Base-by-base conservation (phyloP, 306 rosid species). In the Sesbania bispinosa region DNA sequence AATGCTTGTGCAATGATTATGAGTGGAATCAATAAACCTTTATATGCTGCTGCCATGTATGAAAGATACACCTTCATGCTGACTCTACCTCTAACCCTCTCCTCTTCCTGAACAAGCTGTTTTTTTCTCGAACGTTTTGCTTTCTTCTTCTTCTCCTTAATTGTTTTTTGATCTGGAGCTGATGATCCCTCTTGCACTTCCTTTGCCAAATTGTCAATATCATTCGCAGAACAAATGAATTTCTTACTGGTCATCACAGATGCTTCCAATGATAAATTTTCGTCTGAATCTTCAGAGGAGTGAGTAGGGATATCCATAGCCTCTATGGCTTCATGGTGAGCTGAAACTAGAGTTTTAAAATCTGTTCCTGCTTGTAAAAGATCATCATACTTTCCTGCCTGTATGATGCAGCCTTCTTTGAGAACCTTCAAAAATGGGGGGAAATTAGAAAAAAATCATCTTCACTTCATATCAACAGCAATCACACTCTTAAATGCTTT, bases 101-200 rank as follows among this genome's bases (percentile, higher is more conserved):
- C 97, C 87, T 95, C 99, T 81, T 95, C 99, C 80, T 91, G 99
- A 62, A 91, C 97, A 71, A 95, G 99, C 84, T 95, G 99, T 27
- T 92, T 89, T 76, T 91, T 95, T 27, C 96, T 88, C 2, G 86
- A 76, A 13, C 97, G 86, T 73, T 95, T 95, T 26, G 88, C 86
- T 79, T 89, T 91, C 86, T 95, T 95, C 86, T 95, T 95, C 82
- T 95, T 95, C 91, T 94, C 99, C 83, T 85, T 91, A 30, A 63
- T 82, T 67, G 86, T 82, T 80, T 88, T 89, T 84, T 79, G 67
- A 83, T 88, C 97, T 8, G 89, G 79, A 70, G 88, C 69, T 7
- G 97, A 82, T 45, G 85, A 69, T 76, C 90, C 89, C 41, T 95
- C 97, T 74, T 95, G 93, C 61, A 95, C 83, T 81, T 91, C 99